Conservation (phyloP, 352 stramenopile genomes). For the Albugo laibachii region DNA sequence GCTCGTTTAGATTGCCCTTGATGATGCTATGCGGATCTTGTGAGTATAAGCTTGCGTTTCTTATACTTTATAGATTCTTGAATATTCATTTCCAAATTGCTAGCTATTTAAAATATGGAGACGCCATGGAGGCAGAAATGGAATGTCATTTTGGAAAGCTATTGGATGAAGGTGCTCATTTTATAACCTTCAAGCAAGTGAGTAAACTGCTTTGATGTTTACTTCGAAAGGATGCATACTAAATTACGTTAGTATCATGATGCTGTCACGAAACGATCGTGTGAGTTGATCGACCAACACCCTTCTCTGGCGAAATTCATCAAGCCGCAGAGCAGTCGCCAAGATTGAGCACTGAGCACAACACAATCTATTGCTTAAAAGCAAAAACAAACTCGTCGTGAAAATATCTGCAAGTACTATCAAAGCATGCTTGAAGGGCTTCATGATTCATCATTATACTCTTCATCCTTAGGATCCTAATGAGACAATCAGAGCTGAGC, state of each 20-base stretch:
- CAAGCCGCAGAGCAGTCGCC: conserved; percentile 7
- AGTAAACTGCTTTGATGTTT: not conserved
- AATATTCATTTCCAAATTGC: not conserved
- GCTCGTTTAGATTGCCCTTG: conserved; percentile 28
- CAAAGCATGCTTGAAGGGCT: too few species aligned
- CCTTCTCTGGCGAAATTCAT: conserved; percentile 17
- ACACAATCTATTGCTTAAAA: too few species aligned
- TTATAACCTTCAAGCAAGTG: conserved; percentile 43
- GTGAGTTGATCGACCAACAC: conserved; percentile 46
- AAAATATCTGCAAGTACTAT: too few species aligned
- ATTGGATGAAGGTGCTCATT: conserved; percentile 34
- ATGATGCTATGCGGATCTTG: conserved; percentile 66
- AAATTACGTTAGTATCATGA: conserved; percentile 24
- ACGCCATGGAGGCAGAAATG: conserved; percentile 67
- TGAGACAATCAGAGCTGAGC: too few species aligned
- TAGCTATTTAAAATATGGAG: conserved; percentile 56
- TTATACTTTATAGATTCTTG: not conserved
- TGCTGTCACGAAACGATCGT: conserved; percentile 25
- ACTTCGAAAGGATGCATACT: not conserved
- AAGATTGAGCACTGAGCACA: too few species aligned
- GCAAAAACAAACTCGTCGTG: too few species aligned
- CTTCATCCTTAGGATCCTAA: too few species aligned
- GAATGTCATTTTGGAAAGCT: conserved; percentile 43
- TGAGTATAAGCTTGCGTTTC: conserved; percentile 9
- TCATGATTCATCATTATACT: too few species aligned